phyloP scores from a whole-genome alignment of 257 asterid genomes.

The Capsicum chinense region DNA sequence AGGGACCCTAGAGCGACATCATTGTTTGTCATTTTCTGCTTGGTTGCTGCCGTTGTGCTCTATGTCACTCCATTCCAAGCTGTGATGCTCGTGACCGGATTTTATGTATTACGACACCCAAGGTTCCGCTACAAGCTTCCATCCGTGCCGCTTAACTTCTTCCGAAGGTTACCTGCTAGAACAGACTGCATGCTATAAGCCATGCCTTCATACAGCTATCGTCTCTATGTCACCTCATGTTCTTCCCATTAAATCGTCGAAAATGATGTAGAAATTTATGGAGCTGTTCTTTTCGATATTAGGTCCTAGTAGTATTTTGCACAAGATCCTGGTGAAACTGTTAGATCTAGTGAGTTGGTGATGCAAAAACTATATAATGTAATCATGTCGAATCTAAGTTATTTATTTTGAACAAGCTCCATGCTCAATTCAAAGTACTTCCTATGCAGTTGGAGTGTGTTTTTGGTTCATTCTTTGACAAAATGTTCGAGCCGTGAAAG shows the following conservation, averaged over 20 bases:
- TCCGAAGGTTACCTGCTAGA: slow-evolving; percentile 59
- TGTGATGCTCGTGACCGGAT: slow-evolving; percentile 45
- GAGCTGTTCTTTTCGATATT: not conserved
- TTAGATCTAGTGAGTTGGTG: slow-evolving; percentile 40
- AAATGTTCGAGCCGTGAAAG: too few species aligned
- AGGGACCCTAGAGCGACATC: slow-evolving; percentile 64
- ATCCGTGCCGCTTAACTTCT: slow-evolving; percentile 53
- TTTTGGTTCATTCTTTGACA: not conserved
- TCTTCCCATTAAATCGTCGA: slow-evolving; percentile 14
- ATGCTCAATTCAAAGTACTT: slow-evolving; percentile 3
- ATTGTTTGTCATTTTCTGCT: slow-evolving; percentile 49
- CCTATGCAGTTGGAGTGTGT: not conserved
- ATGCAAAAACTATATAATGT: slow-evolving; percentile 31
- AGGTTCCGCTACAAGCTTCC: slow-evolving; percentile 58
- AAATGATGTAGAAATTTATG: slow-evolving; percentile 32
- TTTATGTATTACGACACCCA: slow-evolving; percentile 54
- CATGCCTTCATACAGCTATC: not conserved
- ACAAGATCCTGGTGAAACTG: slow-evolving; percentile 40
- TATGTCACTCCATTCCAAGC: slow-evolving; percentile 58
- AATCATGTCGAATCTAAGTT: not conserved
- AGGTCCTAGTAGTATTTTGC: slow-evolving; percentile 23
- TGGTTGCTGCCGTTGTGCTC: slow-evolving; percentile 49
- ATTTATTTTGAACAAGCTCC: not conserved
- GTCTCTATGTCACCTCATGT: slow-evolving; percentile 13
- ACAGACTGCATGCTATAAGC: slow-evolving; percentile 56